phyloP scores from a whole-genome alignment of 257 asterid species.

The Solanum etuberosum region DNA sequence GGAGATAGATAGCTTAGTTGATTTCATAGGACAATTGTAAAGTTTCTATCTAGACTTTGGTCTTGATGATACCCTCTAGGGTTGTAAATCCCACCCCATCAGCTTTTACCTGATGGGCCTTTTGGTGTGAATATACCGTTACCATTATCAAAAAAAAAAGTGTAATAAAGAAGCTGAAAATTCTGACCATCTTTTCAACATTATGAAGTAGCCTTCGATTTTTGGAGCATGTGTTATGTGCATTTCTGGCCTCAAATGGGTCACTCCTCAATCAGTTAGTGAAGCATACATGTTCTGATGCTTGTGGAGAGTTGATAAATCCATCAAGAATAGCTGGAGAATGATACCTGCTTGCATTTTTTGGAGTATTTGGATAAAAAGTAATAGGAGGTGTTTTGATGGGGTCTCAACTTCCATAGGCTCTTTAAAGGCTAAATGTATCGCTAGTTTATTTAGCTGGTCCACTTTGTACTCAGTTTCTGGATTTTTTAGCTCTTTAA shows the following conservation, averaged over 20 bases:
- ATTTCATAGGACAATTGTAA: background rate
- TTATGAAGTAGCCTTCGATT: background rate
- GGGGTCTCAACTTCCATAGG: background rate
- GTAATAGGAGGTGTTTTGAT: background rate
- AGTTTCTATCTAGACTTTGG: too few relatives aligned
- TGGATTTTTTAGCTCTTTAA: background rate
- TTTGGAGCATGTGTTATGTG: background rate
- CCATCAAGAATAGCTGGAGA: background rate
- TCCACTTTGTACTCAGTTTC: background rate
- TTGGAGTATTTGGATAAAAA: background rate
- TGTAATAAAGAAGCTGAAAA: background rate
- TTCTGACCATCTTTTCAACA: background rate
- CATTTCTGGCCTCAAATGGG: background rate
- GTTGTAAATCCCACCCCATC: background rate
- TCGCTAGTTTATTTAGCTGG: background rate
- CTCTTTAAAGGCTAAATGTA: background rate
- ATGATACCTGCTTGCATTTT: background rate
- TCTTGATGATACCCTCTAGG: too few relatives aligned
- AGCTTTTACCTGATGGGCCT: background rate
- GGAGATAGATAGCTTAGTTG: background rate
- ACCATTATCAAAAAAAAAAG: background rate
- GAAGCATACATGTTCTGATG: background rate
- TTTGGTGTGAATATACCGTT: background rate
- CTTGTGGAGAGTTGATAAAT: background rate
- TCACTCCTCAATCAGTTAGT: background rate